A percentile compares a stretch with the other conserved stretches of the same genome.
These are phyloP conservation scores for Aspergillus luchuensis DNA, from an alignment of 2,329 filamentous ascomycete genomes.

Conservation along the genomic window DNA sequence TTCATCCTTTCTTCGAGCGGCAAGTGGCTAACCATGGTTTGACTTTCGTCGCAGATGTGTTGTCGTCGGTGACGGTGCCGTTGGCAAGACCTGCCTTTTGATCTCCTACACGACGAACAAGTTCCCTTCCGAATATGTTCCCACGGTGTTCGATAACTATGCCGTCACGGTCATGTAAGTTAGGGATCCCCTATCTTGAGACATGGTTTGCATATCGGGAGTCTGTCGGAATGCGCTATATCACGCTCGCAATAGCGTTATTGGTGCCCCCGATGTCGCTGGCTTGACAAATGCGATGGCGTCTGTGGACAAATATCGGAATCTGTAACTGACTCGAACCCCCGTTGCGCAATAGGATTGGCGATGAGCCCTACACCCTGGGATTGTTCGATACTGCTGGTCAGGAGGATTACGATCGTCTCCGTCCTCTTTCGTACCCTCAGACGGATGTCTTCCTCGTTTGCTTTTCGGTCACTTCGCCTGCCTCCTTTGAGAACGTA, in stretches of 20 bases:
- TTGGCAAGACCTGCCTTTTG: constrained; percentile 97
- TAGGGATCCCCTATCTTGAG: background rate
- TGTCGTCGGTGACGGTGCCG: constrained; percentile 97
- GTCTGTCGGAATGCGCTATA: background rate
- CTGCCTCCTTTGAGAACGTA: constrained; percentile 98
- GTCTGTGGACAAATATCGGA: background rate
- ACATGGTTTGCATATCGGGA: too few species aligned
- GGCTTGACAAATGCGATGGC: background rate
- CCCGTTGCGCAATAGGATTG: constrained; percentile 68
- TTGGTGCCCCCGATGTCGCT: background rate
- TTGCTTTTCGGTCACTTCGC: constrained; percentile 97
- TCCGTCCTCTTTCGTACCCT: constrained; percentile 94
- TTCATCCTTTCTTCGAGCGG: constrained; percentile 12
- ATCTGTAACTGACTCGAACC: constrained; percentile 11
- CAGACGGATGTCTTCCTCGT: constrained; percentile 99
- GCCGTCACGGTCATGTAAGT: constrained; percentile 99
- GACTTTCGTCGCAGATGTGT: constrained; percentile 70
- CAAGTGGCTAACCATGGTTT: constrained; percentile 24
- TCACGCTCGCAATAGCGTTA: background rate
- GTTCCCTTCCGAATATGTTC: constrained; percentile 99
- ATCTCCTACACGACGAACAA: constrained; percentile 99
- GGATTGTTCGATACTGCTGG: constrained; percentile 98
- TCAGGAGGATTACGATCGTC: constrained; percentile 98
- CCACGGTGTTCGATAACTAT: constrained; percentile 99
- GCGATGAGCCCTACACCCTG: constrained; percentile 96